Evolutionary conservation across 2,329 filamentous ascomycete genomes (phyloP), one percentile per base, ranked within the genome.

Genomic region (Penicillium janthinellum): DNA sequence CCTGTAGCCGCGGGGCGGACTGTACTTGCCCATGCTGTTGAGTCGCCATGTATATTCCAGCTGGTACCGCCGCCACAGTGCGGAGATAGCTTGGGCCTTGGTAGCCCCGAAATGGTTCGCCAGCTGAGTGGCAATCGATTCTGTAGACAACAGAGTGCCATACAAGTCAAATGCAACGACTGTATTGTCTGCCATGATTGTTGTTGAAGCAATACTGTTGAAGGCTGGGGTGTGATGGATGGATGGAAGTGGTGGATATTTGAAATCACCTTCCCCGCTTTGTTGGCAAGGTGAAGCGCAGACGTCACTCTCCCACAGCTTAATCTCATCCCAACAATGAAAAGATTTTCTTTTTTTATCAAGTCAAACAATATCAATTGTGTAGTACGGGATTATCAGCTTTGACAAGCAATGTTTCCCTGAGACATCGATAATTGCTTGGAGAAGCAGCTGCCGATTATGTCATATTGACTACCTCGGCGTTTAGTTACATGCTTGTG

Each of bases 31-130:
- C 89, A 92, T 92, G 79, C 86, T 88, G 69, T 88, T 92, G 64
- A 89, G 76, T 54, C 90, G 81, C 88, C 88, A 92, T 41, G 89
- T 91, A 67, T 92, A 93, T 74, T 92, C 90, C 8, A 92, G 79
- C 73, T 92, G 90, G 69, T 88, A 88, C 34, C 83, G 82, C 57
- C 90, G 81, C 84, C 89, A 91, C 68, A 84, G 74, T 15, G 81
- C 73, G 4, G 88, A 85, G 35, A 92, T 80, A 0, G 74, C 73
- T 25, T 79, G 74, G 2, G 87, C 86, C 64, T 83, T 82, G 5
- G 86, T 84, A 34, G 83, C 72, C 6, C 84, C 86, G 67, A 86
- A 86, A 57, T 87, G 74, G 35, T 77, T 74, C 15, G 82, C 81
- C 12, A 92, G 77, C 60, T 87, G 80, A 38, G 81, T 75, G 6